phyloP scores from a whole-genome alignment of 352 stramenopile genomes.

The Globisporangium spiculum region DNA sequence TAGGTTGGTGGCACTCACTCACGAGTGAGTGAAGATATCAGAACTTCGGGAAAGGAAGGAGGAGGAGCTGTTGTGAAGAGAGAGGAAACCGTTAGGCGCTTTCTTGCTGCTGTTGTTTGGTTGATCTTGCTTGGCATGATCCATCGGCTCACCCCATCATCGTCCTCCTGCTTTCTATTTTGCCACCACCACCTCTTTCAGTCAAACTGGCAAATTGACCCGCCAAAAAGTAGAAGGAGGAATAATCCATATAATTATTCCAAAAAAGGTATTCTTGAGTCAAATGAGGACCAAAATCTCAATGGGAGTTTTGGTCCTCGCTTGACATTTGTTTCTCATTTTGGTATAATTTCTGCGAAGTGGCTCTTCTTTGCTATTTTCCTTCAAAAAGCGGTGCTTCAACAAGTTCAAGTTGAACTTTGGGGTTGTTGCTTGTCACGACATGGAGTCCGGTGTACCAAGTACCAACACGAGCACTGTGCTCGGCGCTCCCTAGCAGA shows the following conservation, averaged over 20 bases:
- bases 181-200: too few relatives aligned
- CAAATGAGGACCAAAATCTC: too few relatives aligned
- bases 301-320: background rate
- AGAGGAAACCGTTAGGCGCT: background rate
- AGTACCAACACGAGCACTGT: background rate
- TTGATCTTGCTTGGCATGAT: background rate
- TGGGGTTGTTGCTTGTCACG: background rate
- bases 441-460: background rate
- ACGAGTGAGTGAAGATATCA: background rate
- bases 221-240: too few relatives aligned
- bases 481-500: background rate
- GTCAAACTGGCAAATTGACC: too few relatives aligned
- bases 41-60: background rate
- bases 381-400: background rate
- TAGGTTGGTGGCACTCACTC: background rate
- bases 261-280: too few relatives aligned
- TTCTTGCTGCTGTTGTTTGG: background rate
- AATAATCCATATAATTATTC: too few relatives aligned
- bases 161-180: background rate
- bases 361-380: background rate
- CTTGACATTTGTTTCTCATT: background rate
- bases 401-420: background rate
- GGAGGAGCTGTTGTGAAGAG: background rate
- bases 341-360: too few relatives aligned
- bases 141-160: background rate